Conservation (phyloP, 441 rosid species). For the Pelargonium fulgidum region DNA sequence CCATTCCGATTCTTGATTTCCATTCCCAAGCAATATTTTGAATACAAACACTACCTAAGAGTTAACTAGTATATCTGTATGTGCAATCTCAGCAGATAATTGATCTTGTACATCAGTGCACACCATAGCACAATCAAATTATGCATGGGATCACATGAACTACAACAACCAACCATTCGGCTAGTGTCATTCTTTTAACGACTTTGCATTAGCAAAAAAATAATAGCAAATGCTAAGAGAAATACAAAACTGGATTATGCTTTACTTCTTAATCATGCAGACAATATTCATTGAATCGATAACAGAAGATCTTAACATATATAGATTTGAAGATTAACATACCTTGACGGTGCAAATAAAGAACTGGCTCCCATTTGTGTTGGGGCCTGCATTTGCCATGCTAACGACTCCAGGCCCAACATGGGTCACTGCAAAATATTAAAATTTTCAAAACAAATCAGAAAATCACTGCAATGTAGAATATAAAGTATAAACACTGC, state of each 20-base stretch:
- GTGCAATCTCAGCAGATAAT: neutral
- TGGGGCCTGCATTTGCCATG: slow-evolving; percentile 99
- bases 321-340: slow-evolving; percentile 10
- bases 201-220: too few species aligned
- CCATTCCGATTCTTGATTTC: too few species aligned
- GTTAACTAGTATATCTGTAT: too few species aligned
- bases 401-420: slow-evolving; percentile 85
- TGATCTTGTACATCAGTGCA: neutral
- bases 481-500: neutral
- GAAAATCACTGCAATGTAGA: neutral
- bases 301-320: neutral
- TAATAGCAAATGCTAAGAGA: too few species aligned
- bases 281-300: neutral
- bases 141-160: neutral
- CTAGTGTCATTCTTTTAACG: too few species aligned
- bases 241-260: neutral
- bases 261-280: neutral
- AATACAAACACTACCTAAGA: too few species aligned
- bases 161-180: too few species aligned
- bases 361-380: slow-evolving; percentile 96
- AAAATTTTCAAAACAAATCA: slow-evolving; percentile 17
- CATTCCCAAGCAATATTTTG: too few species aligned
- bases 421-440: slow-evolving; percentile 65
- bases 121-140: neutral
- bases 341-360: slow-evolving; percentile 97